phyloP scores from a whole-genome alignment of 768 basidiomycete genomes.

The Auriculariales sp. region DNA sequence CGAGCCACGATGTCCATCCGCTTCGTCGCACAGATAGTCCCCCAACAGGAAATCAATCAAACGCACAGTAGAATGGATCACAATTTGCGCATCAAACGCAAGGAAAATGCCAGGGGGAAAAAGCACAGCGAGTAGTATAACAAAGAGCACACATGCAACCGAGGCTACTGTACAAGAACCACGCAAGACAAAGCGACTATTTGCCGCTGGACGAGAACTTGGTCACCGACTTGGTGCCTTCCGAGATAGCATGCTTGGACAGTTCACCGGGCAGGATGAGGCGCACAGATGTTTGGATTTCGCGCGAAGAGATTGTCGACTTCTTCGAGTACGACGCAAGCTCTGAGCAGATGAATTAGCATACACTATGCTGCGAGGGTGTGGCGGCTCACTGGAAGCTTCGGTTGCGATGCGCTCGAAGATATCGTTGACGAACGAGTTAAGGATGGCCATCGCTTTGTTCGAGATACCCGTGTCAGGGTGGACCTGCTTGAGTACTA shows the following conservation, averaged over 20 bases:
- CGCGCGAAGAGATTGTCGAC: slow-evolving; percentile 95
- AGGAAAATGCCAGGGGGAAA: neutral
- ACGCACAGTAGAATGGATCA: too few species aligned
- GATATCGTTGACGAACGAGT: slow-evolving; percentile 89
- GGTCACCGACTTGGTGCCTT: slow-evolving; percentile 70
- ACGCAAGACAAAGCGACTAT: neutral
- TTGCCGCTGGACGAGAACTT: slow-evolving; percentile 22
- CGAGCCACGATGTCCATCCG: too few species aligned
- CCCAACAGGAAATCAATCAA: too few species aligned
- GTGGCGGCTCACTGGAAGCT: slow-evolving; percentile 54
- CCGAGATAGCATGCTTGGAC: slow-evolving; percentile 96
- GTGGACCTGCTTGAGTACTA: slow-evolving; percentile 93
- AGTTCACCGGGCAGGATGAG: slow-evolving; percentile 95
- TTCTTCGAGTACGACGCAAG: slow-evolving; percentile 98
- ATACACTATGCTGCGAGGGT: neutral
- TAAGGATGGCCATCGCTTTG: slow-evolving; percentile 87
- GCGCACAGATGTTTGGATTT: slow-evolving; percentile 93
- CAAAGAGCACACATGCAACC: neutral
- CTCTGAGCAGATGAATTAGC: slow-evolving; percentile 29
- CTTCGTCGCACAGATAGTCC: too few species aligned
- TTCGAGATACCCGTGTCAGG: slow-evolving; percentile 98
- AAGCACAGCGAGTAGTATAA: neutral
- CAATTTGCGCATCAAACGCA: too few species aligned
- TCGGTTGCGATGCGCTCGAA: slow-evolving; percentile 86
- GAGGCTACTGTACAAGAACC: neutral